phyloP scores from a whole-genome alignment of 768 basidiomycete genomes.

The Inosperma sp. region DNA sequence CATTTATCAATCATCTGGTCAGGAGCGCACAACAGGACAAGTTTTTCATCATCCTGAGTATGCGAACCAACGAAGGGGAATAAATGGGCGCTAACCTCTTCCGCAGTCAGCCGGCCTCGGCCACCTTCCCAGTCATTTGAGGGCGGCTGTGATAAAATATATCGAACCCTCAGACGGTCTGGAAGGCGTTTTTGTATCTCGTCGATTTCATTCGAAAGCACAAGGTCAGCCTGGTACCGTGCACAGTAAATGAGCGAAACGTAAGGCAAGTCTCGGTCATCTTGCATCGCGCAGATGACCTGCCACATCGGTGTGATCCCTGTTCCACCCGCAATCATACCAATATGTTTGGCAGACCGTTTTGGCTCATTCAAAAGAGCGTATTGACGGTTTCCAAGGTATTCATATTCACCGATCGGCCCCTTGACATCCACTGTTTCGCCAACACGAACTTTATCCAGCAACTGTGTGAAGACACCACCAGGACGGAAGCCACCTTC shows the following conservation, averaged over 20 bases:
- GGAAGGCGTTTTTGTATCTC: background rate
- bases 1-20: constrained; percentile 2
- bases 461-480: background rate
- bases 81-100: background rate
- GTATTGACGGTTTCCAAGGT: background rate
- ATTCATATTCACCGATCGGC: constrained; percentile 4
- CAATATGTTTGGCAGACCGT: constrained; percentile 1
- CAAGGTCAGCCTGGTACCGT: background rate
- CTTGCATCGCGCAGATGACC: background rate
- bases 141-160: background rate
- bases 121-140: background rate
- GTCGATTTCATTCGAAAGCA: constrained; percentile 3
- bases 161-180: constrained; percentile 2
- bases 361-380: background rate
- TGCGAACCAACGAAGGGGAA: background rate
- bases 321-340: constrained; percentile 1
- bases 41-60: background rate
- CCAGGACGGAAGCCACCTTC: background rate
- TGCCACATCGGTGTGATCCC: constrained; percentile 4
- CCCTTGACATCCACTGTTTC: constrained; percentile 2
- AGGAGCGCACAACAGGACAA: background rate
- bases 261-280: background rate
- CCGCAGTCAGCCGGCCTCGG: background rate
- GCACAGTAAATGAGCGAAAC: constrained; percentile 3
- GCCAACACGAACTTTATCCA: constrained; percentile 3